Evolutionary conservation across 139 green algal genomes (phyloP).

Genomic region (Tetraselmis chui): DNA sequence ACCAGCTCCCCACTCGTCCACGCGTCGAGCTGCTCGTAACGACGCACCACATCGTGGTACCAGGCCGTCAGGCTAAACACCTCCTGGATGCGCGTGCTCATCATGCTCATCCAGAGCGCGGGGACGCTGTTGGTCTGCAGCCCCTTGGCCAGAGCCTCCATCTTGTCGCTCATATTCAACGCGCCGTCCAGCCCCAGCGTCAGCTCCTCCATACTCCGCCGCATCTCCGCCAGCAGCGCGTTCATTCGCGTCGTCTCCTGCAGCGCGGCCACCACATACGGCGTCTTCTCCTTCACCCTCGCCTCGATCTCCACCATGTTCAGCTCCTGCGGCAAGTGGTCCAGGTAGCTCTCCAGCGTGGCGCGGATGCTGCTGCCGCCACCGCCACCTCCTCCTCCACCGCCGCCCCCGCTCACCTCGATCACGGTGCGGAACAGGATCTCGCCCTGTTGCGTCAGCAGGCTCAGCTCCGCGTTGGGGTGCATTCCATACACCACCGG

Average conservation of each 20-base stretch:
- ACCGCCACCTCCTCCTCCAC: constrained; percentile 32
- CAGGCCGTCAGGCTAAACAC: constrained; percentile 61
- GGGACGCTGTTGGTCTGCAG: constrained; percentile 67
- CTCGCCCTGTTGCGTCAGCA: constrained; percentile 72
- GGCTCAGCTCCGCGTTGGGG: constrained; percentile 72
- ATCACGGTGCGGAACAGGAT: constrained; percentile 77
- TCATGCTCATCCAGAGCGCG: constrained; percentile 64
- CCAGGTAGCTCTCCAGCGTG: constrained; percentile 52
- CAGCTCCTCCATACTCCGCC: constrained; percentile 74
- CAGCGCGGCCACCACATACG: constrained; percentile 74
- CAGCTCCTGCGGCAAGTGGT: constrained; percentile 62
- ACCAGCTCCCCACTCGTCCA: constrained; percentile 61
- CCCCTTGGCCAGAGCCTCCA: constrained; percentile 65
- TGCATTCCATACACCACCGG: constrained; percentile 83
- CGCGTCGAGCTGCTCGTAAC: constrained; percentile 62
- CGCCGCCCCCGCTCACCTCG: constrained; percentile 56
- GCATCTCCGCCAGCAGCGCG: constrained; percentile 69
- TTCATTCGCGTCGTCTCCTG: constrained; percentile 76
- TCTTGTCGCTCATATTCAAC: constrained; percentile 79
- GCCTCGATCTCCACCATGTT: constrained; percentile 80
- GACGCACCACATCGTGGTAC: constrained; percentile 64
- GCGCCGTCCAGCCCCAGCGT: constrained; percentile 75
- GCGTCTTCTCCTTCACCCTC: constrained; percentile 70
- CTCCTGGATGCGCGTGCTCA: constrained; percentile 77
- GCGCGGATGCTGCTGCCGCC: constrained; percentile 46